phyloP scores from a whole-genome alignment of 345 rosid species.

The Syzygium oleosum region DNA sequence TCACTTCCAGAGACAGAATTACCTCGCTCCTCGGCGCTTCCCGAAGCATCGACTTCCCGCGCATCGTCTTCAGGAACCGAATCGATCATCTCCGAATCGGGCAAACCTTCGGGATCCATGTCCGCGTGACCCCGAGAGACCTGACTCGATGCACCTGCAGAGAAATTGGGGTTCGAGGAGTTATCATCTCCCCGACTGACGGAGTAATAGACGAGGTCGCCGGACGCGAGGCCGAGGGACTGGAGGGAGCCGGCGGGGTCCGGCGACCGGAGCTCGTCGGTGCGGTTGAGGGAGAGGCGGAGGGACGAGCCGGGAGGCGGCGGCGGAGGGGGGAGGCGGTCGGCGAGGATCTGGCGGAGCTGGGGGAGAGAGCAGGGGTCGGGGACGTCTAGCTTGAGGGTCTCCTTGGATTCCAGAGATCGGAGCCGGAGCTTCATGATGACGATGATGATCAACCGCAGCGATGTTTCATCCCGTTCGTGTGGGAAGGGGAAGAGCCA shows the following conservation, averaged over 20 bases:
- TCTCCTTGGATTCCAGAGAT: slow-evolving; percentile 39
- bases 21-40: background rate
- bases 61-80: background rate
- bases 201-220: slow-evolving; percentile 64
- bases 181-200: background rate
- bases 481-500: background rate
- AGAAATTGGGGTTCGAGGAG: background rate
- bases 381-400: slow-evolving; percentile 40
- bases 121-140: slow-evolving; percentile 1
- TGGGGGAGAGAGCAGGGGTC: slow-evolving; percentile 18
- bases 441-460: background rate
- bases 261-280: slow-evolving; percentile 41
- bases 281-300: slow-evolving; percentile 62
- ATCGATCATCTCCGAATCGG: background rate
- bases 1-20: background rate
- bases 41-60: background rate
- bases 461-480: background rate
- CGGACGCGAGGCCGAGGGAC: slow-evolving; percentile 56
- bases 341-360: slow-evolving; percentile 26
- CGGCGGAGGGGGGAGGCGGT: background rate
- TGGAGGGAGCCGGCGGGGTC: slow-evolving; percentile 35
- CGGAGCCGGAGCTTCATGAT: slow-evolving; percentile 63
- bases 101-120: background rate
- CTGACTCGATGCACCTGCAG: background rate
- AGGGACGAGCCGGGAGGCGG: slow-evolving; percentile 7